These are phyloP conservation scores for Theobroma cacao DNA, from an alignment of 345 rosid genomes.

Conservation along the genomic window DNA sequence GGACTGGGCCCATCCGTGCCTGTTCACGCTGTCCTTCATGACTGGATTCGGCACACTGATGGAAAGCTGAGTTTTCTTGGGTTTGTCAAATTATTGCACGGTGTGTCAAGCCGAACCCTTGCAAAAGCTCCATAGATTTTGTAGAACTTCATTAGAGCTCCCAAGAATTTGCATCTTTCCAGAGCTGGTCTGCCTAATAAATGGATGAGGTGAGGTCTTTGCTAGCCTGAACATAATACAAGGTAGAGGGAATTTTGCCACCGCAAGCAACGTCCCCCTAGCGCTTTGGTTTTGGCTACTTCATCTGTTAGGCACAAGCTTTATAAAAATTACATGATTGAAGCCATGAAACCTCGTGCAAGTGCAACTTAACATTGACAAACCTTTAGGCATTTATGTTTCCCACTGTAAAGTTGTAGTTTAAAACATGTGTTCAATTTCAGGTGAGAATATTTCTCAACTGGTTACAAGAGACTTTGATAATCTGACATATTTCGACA, in stretches of 20 bases:
- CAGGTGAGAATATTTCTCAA: conserved; percentile 35
- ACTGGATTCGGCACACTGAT: conserved; percentile 93
- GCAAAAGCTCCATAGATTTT: conserved; percentile 47
- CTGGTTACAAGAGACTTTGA: conserved; percentile 14
- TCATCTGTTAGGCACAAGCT: neutral
- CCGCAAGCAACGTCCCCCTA: neutral
- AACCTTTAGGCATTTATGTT: conserved; percentile 21
- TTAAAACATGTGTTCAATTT: conserved; percentile 21
- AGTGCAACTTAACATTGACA: conserved; percentile 1
- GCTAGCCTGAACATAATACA: neutral
- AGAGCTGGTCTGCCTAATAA: conserved; percentile 18
- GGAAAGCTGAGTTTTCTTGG: conserved; percentile 97
- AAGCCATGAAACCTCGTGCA: conserved; percentile 4
- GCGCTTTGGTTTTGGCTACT: conserved; percentile 17
- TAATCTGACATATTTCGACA: conserved; percentile 27
- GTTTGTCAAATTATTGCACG: conserved; percentile 82
- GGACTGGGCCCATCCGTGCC: conserved; percentile 88
- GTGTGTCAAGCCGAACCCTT: conserved; percentile 66
- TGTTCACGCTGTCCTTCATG: conserved; percentile 85
- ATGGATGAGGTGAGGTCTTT: neutral
- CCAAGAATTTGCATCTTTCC: conserved; percentile 5
- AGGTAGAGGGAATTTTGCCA: neutral
- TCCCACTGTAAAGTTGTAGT: conserved; percentile 45
- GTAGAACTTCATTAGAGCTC: conserved; percentile 14
- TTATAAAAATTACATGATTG: neutral